These are phyloP conservation scores for Amanita jacksonii DNA, from an alignment of 768 basidiomycete species.

Conservation along the genomic window DNA sequence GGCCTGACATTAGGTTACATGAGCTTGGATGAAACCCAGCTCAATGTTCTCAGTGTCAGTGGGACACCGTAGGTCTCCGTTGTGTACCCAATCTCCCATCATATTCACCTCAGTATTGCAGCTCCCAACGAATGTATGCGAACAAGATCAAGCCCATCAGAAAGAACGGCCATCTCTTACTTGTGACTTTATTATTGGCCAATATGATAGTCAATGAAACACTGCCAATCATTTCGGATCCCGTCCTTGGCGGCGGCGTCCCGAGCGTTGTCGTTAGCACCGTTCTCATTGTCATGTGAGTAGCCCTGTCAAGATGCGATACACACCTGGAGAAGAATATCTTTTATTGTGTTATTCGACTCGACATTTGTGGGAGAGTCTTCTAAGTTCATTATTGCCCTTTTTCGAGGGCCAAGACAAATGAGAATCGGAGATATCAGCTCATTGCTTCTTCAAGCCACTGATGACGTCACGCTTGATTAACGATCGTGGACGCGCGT, in stretches of 20 bases:
- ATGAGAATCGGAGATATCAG: too few relatives aligned
- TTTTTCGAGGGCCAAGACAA: too few relatives aligned
- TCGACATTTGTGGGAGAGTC: too few relatives aligned
- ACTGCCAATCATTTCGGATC: slow-evolving; percentile 75
- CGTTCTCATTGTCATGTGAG: slow-evolving; percentile 81
- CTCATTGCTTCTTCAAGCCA: too few relatives aligned
- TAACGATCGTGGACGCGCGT: not conserved
- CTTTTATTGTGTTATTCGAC: too few relatives aligned
- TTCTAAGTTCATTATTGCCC: too few relatives aligned
- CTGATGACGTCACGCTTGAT: slow-evolving; percentile 25
- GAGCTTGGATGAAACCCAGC: slow-evolving; percentile 88
- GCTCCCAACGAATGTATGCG: slow-evolving; percentile 72
- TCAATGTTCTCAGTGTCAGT: slow-evolving; percentile 77
- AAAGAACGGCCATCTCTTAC: slow-evolving; percentile 70
- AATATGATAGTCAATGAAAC: slow-evolving; percentile 93
- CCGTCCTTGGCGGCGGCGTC: slow-evolving; percentile 69
- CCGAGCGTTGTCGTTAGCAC: slow-evolving; percentile 76
- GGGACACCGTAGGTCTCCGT: slow-evolving; percentile 59
- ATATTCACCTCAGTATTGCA: slow-evolving; percentile 19
- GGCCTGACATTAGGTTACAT: slow-evolving; percentile 89
- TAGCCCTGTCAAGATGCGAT: slow-evolving; percentile 13
- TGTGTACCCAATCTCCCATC: slow-evolving; percentile 3
- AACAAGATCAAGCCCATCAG: slow-evolving; percentile 82
- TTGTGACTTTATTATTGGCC: slow-evolving; percentile 74
- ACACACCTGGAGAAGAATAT: too few relatives aligned